These are phyloP conservation scores for Podospora bellae-mahoneyi DNA, from an alignment of 495 filamentous ascomycete genomes.

Conservation along the genomic window DNA sequence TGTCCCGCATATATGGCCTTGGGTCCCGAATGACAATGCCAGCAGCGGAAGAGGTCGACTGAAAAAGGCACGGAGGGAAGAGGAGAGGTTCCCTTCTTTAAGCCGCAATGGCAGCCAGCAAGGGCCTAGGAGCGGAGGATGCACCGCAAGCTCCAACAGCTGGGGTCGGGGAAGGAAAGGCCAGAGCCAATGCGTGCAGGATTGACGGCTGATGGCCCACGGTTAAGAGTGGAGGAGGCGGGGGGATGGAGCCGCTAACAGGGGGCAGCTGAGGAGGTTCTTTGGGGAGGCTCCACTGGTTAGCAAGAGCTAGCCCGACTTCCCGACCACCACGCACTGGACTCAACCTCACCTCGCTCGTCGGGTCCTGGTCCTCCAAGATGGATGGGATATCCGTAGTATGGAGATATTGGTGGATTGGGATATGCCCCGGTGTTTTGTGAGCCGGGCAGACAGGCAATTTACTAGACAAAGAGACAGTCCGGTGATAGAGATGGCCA, in stretches of 20 bases:
- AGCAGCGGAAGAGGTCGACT: not conserved
- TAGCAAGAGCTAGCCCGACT: constrained; percentile 1
- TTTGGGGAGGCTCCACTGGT: not conserved
- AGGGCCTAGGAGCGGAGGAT: constrained; percentile 12
- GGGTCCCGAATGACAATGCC: not conserved
- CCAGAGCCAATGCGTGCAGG: not conserved
- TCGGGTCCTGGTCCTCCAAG: not conserved
- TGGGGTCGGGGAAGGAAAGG: not conserved
- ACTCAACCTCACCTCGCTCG: not conserved
- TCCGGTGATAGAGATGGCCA: not conserved
- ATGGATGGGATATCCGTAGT: not conserved
- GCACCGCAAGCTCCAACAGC: not conserved
- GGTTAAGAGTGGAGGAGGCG: constrained; percentile 1
- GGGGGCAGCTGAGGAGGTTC: constrained; percentile 4
- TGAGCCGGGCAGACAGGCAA: not conserved
- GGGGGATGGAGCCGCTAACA: constrained; percentile 1
- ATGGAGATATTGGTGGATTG: not conserved
- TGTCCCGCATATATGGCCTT: not conserved
- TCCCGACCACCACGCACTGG: constrained; percentile 1
- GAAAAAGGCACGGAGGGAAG: not conserved
- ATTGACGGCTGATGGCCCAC: constrained; percentile 4
- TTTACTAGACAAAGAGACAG: not conserved
- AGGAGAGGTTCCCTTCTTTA: constrained; percentile 13
- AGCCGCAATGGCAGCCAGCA: constrained; percentile 19
- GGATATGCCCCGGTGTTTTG: not conserved